Evolutionary conservation across 148 eudicot genomes (phyloP).

Genomic region (Salicornia ramosissima): DNA sequence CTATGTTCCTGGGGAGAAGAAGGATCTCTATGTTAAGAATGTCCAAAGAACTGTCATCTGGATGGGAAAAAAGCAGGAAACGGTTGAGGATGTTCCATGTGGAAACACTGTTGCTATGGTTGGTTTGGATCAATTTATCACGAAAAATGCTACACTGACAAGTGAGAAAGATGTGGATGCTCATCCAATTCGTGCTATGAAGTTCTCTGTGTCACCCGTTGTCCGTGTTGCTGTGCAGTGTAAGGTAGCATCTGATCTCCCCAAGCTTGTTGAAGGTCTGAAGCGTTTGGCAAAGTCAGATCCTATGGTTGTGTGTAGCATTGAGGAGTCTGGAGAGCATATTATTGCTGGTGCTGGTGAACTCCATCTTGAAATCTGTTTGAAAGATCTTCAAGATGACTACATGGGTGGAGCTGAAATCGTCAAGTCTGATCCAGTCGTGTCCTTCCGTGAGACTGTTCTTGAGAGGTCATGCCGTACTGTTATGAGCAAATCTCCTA

Average conservation of each 20-base stretch:
- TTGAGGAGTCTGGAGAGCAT: conserved; percentile 82
- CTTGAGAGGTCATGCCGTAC: conserved; percentile 60
- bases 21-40: conserved; percentile 65
- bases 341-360: conserved; percentile 89
- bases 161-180: conserved; percentile 77
- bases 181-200: conserved; percentile 79
- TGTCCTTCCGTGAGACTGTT: conserved; percentile 81
- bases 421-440: conserved; percentile 66
- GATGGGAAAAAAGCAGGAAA: conserved; percentile 91
- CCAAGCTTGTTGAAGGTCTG: conserved; percentile 82
- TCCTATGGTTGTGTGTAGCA: conserved; percentile 75
- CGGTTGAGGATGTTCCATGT: conserved; percentile 85
- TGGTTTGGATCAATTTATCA: conserved; percentile 73
- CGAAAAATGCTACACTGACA: conserved; percentile 75
- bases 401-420: conserved; percentile 87
- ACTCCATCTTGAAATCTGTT: conserved; percentile 75
- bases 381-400: conserved; percentile 67
- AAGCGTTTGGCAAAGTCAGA: conserved; percentile 76
- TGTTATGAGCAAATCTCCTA: conserved; percentile 83
- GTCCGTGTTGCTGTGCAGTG: conserved; percentile 90
- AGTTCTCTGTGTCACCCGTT: conserved; percentile 81
- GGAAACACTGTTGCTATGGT: conserved; percentile 86
- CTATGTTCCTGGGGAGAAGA: conserved; percentile 80
- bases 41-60: conserved; percentile 83
- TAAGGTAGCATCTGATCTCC: conserved; percentile 84